Conservation (phyloP, 1,284 basidiomycete species). For the Ustilago xerochloae region DNA sequence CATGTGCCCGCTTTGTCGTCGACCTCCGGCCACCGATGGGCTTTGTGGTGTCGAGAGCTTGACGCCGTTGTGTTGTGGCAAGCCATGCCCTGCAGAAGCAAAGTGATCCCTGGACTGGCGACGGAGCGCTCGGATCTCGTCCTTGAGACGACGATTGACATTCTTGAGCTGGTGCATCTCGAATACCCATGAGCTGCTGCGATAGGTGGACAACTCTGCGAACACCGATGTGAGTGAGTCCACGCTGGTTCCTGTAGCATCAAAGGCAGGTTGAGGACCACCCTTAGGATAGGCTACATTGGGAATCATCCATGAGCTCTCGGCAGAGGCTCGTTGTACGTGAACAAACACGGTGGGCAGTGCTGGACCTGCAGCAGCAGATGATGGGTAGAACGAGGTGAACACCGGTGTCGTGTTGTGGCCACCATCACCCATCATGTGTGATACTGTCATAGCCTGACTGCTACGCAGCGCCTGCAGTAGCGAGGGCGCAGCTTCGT, state of each 20-base stretch:
- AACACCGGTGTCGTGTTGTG: conserved; percentile 47
- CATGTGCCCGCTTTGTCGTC: conserved; percentile 19
- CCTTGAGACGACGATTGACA: conserved; percentile 58
- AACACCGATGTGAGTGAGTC: conserved; percentile 57
- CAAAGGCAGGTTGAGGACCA: conserved; percentile 41
- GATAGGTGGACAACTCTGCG: conserved; percentile 58
- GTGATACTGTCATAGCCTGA: conserved; percentile 50
- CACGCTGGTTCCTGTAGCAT: conserved; percentile 41
- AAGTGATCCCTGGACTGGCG: conserved; percentile 43
- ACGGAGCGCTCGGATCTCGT: conserved; percentile 56
- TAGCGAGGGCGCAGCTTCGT: conserved; percentile 54
- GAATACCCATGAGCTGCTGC: conserved; percentile 58
- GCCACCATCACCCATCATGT: conserved; percentile 51
- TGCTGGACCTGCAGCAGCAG: conserved; percentile 41
- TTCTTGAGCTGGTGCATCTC: conserved; percentile 66
- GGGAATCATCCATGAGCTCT: conserved; percentile 51
- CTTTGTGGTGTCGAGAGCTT: conserved; percentile 29
- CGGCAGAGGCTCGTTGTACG: conserved; percentile 40
- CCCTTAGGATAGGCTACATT: conserved; percentile 50
- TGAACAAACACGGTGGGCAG: conserved; percentile 58
- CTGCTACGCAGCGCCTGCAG: conserved; percentile 49
- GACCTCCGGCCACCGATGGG: conserved; percentile 14
- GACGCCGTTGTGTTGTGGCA: conserved; percentile 16
- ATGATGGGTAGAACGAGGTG: conserved; percentile 60
- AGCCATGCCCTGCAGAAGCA: conserved; percentile 5